Evolutionary conservation across 1,284 basidiomycete genomes (phyloP), one percentile per base, ranked within the genome.

Genomic region (Paramarasmius palmivorus): DNA sequence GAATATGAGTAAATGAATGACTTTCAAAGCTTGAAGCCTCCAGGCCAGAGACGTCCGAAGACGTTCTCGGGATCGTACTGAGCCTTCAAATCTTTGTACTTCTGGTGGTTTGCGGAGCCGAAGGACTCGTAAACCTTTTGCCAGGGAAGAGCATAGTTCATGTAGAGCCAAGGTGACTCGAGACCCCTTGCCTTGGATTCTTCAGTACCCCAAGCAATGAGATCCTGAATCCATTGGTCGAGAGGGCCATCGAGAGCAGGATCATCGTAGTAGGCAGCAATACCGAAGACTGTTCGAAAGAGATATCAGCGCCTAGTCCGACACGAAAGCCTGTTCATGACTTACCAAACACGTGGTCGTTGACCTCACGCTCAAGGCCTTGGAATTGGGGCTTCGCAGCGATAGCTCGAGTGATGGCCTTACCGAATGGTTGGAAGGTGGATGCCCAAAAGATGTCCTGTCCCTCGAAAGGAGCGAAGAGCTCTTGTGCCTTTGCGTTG

Each of bases 11-110:
- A n/a, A 32, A 32, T 32, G 29, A 32, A 32, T 6, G 12, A 12
- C 12, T 6, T 12, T 32, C 20, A 51, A 10, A 51, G 19, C 38
- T 51, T 51, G 49, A 41, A 51, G 15, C 49, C 49, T 51, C 49
- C 49, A 32, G 37, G 49, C 49, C 49, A 51, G 23, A 51, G 29
- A n/a, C 17, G 9, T 32, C 29, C 38, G 15, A 51, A 29, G 20
- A 51, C 39, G 12, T 41, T 42, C 20, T 40, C 22, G 12, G 49
- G 38, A 23, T 51, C 49, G 26, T 42, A 41, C 15, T 32, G 40
- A 10, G 15, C 10, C n/a, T 29, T 41, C 22, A 51, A 25, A 23
- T 23, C 17, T 25, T 42, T 51, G 10, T 42, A 17, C 25, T 20
- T 42, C 22, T 29, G 17, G 10, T 25, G 38, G 38, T 40, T 51